Percentiles rank a stretch among this genome's conserved stretches.
Evolutionary conservation across 2,329 filamentous ascomycete genomes (phyloP).

Genomic region (Graphilbum fragrans): DNA sequence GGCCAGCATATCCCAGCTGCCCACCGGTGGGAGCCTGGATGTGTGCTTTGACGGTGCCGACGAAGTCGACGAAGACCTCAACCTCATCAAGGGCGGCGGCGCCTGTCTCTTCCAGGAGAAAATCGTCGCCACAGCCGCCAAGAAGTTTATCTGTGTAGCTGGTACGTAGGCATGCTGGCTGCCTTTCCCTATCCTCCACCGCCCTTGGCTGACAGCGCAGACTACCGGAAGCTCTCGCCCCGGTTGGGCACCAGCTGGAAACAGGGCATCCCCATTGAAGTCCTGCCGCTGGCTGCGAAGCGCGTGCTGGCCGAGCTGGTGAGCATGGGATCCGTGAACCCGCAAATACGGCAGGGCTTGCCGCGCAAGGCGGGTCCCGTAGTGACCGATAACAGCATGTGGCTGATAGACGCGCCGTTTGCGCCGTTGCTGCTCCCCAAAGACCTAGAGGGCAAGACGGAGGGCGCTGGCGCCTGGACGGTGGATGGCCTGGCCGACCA

Average conservation of each 20-base stretch:
- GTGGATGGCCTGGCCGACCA: constrained; percentile 60
- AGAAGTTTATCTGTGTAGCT: constrained; percentile 64
- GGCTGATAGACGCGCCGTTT: constrained; percentile 90
- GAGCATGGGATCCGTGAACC: constrained; percentile 59
- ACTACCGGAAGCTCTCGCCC: constrained; percentile 79
- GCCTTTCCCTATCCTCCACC: background rate
- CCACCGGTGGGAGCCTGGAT: constrained; percentile 52
- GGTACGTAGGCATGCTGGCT: constrained; percentile 4
- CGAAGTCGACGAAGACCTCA: constrained; percentile 88
- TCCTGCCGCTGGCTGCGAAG: constrained; percentile 71
- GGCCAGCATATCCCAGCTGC: constrained; percentile 63
- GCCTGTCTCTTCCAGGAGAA: constrained; percentile 99
- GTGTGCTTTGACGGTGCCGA: constrained; percentile 95
- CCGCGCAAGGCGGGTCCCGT: constrained; percentile 68
- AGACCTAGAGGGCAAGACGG: constrained; percentile 23
- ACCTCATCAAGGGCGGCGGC: constrained; percentile 95
- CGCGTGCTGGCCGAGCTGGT: constrained; percentile 63
- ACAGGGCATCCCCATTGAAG: constrained; percentile 79
- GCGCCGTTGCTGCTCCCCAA: constrained; percentile 52
- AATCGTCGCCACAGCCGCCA: constrained; percentile 73
- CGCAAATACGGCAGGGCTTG: constrained; percentile 59
- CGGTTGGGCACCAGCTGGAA: constrained; percentile 68
- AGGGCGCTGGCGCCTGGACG: constrained; percentile 61
- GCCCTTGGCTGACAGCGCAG: constrained; percentile 19
- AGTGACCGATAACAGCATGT: constrained; percentile 70